Base-by-base conservation (phyloP, 2,329 filamentous ascomycete genomes). In the Ilyonectria mors-panacis region DNA sequence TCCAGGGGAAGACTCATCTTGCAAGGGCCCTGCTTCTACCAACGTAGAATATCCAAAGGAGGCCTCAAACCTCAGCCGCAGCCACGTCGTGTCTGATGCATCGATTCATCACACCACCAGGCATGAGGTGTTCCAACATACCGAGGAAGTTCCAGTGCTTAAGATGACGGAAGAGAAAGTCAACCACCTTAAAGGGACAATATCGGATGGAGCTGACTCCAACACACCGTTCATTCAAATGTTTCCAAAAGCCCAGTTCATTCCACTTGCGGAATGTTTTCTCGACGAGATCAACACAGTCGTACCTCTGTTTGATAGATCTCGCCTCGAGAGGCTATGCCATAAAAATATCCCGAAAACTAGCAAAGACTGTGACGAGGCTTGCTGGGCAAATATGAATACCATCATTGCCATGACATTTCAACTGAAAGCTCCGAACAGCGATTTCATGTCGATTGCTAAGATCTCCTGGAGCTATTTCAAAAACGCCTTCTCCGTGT, bases 321-420 rank as follows among this genome's bases (percentile, higher is more conserved):
- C 26, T 30, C 19, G 26, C 33, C 30, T 54, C 13, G 10, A 33
- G 5, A 17, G 26, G n/a, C 50, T 21, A 12, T 54, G 50, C n/a
- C n/a, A 37, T 21, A 19, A 35, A 6, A 6, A 15, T 12, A 19
- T 54, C 19, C 50, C 50, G 30, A n/a, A 26, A 8, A 13, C 12
- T 23, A 30, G 19, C 6, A 54, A 39, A 12, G 33, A 26, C 6
- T 33, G 30, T 12, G 50, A 54, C 19, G 26, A 12, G 30, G 50
- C 50, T 37, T 54, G 50, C 13, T 54, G 50, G 30, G 50, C 50
- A 12, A 33, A n/a, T 37, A 9, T 54, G n/a, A 54, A 54, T 6
- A 10, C 5, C 30, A 37, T 37, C n/a, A 12, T 13, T 23, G 50
- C 30, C 50, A 54, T 54, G n/a, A 33, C 50, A 19, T 5, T 54